These are phyloP conservation scores for Fusarium camptoceras DNA, from an alignment of 2,329 filamentous ascomycete genomes.

Conservation along the genomic window DNA sequence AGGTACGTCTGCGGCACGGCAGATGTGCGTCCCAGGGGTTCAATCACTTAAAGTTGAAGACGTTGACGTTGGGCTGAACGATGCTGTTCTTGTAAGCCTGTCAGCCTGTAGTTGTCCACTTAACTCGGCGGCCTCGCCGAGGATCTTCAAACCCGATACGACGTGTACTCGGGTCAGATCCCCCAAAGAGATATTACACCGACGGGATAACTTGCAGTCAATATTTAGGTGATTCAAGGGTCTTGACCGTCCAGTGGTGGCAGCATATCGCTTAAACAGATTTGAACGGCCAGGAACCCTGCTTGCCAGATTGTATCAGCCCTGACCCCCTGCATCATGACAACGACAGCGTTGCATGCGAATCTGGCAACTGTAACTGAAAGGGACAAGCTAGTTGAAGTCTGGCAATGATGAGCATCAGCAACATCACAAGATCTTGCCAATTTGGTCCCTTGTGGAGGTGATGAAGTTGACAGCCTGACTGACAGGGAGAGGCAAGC, in stretches of 20 bases:
- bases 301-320: constrained; percentile 27
- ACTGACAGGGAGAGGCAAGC: neutral
- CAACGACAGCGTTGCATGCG: constrained; percentile 38
- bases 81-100: constrained; percentile 4
- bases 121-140: constrained; percentile 21
- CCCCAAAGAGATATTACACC: constrained; percentile 33
- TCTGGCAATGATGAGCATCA: constrained; percentile 27
- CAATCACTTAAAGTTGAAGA: neutral
- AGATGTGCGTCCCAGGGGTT: constrained; percentile 3
- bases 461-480: constrained; percentile 6
- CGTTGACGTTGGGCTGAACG: constrained; percentile 14
- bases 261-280: constrained; percentile 29
- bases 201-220: constrained; percentile 25
- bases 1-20: constrained; percentile 28
- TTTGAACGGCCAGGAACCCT: constrained; percentile 25
- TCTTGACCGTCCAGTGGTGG: constrained; percentile 14
- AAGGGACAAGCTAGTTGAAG: constrained; percentile 28
- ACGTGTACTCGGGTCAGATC: constrained; percentile 31
- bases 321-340: constrained; percentile 27
- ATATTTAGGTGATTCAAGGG: constrained; percentile 26
- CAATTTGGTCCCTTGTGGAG: constrained; percentile 15
- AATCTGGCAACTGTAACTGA: constrained; percentile 41
- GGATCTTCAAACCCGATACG: constrained; percentile 27
- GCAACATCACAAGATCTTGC: neutral
- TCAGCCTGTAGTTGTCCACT: neutral